These are phyloP conservation scores for Arachnomyces sp. DNA, from an alignment of 2,329 filamentous ascomycete species.

Conservation along the genomic window DNA sequence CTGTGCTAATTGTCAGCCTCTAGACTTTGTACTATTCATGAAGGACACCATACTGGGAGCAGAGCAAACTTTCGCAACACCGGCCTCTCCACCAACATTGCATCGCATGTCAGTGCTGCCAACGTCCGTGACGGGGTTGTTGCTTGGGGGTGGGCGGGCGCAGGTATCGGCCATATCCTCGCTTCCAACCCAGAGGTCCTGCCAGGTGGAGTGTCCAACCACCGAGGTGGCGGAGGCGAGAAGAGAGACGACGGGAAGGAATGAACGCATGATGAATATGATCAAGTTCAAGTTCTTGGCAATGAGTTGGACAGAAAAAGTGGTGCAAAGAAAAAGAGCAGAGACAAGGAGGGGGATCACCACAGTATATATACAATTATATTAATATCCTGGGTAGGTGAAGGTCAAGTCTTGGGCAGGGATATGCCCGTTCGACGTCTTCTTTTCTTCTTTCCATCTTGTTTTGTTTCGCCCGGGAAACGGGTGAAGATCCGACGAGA, in stretches of 20 bases:
- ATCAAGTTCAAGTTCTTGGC: background rate
- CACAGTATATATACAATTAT: constrained; percentile 1
- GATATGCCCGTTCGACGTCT: background rate
- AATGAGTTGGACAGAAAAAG: background rate
- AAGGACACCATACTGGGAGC: constrained; percentile 3
- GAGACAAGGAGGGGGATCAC: background rate
- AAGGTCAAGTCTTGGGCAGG: background rate
- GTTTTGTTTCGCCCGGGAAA: background rate
- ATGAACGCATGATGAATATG: background rate
- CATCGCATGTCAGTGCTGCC: constrained; percentile 48
- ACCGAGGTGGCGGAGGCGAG: constrained; percentile 1
- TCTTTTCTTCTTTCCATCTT: background rate
- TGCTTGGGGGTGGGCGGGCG: constrained; percentile 10
- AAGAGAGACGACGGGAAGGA: background rate
- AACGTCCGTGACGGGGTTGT: constrained; percentile 45
- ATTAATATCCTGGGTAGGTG: background rate
- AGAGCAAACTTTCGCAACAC: background rate
- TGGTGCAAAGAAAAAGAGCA: background rate
- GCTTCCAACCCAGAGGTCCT: constrained; percentile 8
- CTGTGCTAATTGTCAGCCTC: background rate
- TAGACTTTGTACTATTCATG: background rate
- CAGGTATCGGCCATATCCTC: constrained; percentile 7
- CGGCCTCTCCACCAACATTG: constrained; percentile 39
- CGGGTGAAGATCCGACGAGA: constrained; percentile 1
- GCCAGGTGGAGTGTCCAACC: constrained; percentile 3